These are phyloP conservation scores for Oryza rufipogon DNA, from an alignment of 176 grass and related monocot species.

Conservation along the genomic window DNA sequence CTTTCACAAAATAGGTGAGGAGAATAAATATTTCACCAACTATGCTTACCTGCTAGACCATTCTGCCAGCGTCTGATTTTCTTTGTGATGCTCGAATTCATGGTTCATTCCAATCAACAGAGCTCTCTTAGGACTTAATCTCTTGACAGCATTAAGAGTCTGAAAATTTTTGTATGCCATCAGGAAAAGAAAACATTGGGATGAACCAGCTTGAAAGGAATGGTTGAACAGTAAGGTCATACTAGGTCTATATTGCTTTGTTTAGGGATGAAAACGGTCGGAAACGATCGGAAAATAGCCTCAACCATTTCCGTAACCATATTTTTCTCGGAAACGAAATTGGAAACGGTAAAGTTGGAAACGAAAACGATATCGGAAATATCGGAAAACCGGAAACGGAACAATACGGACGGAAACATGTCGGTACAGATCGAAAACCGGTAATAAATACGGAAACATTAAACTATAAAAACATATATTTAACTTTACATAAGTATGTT, in stretches of 20 bases:
- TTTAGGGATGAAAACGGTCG: no score
- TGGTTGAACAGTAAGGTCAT: neutral
- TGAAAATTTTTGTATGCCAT: neutral
- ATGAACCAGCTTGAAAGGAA: neutral
- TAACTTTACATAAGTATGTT: no score
- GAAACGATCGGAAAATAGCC: no score
- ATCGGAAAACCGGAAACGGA: no score
- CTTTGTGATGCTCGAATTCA: constrained; percentile 73
- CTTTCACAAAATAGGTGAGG: neutral
- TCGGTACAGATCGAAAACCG: no score
- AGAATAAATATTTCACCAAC: constrained; percentile 11
- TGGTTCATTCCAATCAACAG: constrained; percentile 92
- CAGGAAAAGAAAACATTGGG: neutral
- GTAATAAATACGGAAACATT: no score
- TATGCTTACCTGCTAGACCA: constrained; percentile 59
- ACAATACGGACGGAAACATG: no score
- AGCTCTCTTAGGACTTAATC: constrained; percentile 73
- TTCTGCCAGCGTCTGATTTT: constrained; percentile 68
- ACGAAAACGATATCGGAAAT: no score
- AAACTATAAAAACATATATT: no score
- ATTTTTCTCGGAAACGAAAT: no score
- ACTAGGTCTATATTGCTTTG: neutral
- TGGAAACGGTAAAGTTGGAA: no score
- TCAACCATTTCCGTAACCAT: no score
- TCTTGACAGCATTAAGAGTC: constrained; percentile 80